Evolutionary conservation across 139 green algal genomes (phyloP), one percentile per base, ranked within the genome.

Genomic region (Edaphochlamys debaryana): DNA sequence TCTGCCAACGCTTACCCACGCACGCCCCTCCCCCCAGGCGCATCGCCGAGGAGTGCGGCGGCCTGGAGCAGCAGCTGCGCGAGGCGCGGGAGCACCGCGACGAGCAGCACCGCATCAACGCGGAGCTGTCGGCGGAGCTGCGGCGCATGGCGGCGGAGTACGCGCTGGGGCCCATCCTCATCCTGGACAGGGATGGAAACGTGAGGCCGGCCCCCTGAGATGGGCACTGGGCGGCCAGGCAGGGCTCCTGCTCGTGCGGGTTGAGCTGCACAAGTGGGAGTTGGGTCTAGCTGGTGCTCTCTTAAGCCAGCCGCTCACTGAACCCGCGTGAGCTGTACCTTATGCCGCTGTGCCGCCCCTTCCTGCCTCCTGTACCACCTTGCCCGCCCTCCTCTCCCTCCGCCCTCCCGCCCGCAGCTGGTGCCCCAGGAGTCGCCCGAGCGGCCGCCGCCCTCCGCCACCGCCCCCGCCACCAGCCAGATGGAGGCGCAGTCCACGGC

Each of bases 121-220:
- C 79, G 3, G 85, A 89, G 79, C 78, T 89, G 79, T 56, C 79
- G 60, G 85, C 85, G 25, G 85, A 89, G 85, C 80, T 89, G 56
- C 63, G 80, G 67, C 71, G 85, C 29, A 54, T 89, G 58, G 85
- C 85, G 27, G 72, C 85, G 20, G 79, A 86, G 85, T 41, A 67
- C 13, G 79, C 79, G 30, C 63, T 84, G 63, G 79, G 85, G 48
- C 85, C 79, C 34, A 63, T 80, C 2, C 50, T 86, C 22, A 38
- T 84, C 37, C 72, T 89, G 52, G 84, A 88, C 76, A 72, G 30
- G 38, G 67, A 76, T 36, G 78, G 78, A 1, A 68, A 76, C 29
- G 78, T 84, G 45, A 37, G 77, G 1, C 23, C 62, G 19, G 60
- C 17, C 20, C 60, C 60, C n/a, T n/a, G n/a, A n/a, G n/a, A n/a